These are phyloP conservation scores for Tardiomyces depauwii DNA, from an alignment of 1,139 yeast genomes.

Conservation along the genomic window DNA sequence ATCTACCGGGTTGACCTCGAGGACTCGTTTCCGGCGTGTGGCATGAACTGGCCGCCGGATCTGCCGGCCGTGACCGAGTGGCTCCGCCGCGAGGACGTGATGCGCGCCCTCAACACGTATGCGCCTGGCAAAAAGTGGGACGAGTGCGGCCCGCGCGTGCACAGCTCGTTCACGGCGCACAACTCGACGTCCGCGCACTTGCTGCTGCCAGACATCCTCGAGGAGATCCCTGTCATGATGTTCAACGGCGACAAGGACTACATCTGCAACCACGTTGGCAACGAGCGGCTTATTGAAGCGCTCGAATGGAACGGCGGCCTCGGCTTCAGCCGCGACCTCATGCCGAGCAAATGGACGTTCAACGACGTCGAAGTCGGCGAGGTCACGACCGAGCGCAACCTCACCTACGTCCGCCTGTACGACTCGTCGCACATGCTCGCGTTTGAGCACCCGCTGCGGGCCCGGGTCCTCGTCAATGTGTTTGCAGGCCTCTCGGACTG, in stretches of 20 bases:
- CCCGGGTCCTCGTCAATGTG: slow-evolving; percentile 26
- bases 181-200: slow-evolving; percentile 50
- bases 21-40: slow-evolving; percentile 79
- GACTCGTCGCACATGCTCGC: slow-evolving; percentile 95
- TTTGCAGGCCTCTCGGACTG: slow-evolving; percentile 11
- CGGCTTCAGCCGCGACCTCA: slow-evolving; percentile 36
- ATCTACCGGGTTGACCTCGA: slow-evolving; percentile 67
- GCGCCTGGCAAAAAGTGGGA: slow-evolving; percentile 37
- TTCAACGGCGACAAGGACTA: slow-evolving; percentile 86
- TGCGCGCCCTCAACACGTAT: slow-evolving; percentile 36
- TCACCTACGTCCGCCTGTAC: slow-evolving; percentile 64
- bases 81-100: slow-evolving; percentile 44
- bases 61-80: slow-evolving; percentile 49
- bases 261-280: slow-evolving; percentile 76
- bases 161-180: slow-evolving; percentile 38
- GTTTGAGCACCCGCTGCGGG: slow-evolving; percentile 48
- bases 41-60: slow-evolving; percentile 89
- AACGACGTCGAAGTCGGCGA: slow-evolving; percentile 21
- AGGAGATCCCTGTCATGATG: slow-evolving; percentile 51
- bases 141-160: slow-evolving; percentile 64
- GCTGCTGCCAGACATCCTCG: slow-evolving; percentile 53
- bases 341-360: slow-evolving; percentile 15
- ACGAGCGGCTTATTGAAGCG: slow-evolving; percentile 50
- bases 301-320: slow-evolving; percentile 58
- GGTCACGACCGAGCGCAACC: slow-evolving; percentile 43